These are phyloP conservation scores for Trichocladium uniseriatum DNA, from an alignment of 495 filamentous ascomycete species.

Conservation along the genomic window DNA sequence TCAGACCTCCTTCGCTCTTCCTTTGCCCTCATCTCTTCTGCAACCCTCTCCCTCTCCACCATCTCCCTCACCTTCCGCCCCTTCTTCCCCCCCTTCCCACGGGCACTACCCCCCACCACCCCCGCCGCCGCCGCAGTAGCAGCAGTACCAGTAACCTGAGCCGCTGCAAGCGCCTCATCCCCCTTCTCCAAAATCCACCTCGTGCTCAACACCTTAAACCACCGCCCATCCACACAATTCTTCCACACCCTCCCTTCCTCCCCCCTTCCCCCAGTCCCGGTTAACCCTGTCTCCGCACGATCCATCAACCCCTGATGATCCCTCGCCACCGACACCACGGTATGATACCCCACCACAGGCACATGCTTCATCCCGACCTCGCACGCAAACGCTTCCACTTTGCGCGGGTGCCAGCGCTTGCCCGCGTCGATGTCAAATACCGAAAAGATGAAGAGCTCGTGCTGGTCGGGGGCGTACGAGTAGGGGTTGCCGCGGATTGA, in stretches of 20 bases:
- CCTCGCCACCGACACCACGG: constrained; percentile 7
- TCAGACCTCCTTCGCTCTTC: not conserved
- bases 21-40: not conserved
- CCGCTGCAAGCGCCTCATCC: constrained; percentile 3
- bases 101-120: no score
- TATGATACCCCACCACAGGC: constrained; percentile 17
- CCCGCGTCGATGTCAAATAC: constrained; percentile 13
- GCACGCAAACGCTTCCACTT: constrained; percentile 7
- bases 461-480: not conserved
- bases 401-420: constrained; percentile 6
- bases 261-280: not conserved
- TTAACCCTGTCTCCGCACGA: constrained; percentile 18
- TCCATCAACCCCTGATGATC: constrained; percentile 15
- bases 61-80: not conserved
- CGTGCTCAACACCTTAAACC: constrained; percentile 24
- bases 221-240: constrained; percentile 16
- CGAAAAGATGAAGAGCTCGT: constrained; percentile 18
- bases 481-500: constrained; percentile 18
- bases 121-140: not conserved
- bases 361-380: constrained; percentile 19
- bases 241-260: constrained; percentile 30
- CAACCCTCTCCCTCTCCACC: not conserved
- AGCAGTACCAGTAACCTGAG: not conserved
- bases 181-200: constrained; percentile 12
- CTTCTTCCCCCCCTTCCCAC: not conserved